A percentile compares a stretch with the other conserved stretches of the same genome.
Conservation (phyloP, 768 basidiomycete species). For the Boletellus ananas region DNA sequence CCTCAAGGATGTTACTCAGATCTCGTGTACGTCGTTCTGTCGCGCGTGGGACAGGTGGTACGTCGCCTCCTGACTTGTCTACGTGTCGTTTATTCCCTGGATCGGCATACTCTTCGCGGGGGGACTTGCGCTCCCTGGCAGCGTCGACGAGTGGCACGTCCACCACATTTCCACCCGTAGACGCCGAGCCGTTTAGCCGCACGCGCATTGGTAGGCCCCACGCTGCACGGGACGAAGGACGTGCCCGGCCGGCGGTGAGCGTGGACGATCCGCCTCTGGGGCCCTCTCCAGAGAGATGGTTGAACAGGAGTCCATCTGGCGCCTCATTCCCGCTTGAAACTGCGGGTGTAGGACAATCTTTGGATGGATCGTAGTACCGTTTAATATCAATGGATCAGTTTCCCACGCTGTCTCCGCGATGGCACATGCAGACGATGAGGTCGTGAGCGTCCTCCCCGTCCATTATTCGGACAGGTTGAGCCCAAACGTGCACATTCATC, state of each 20-base stretch:
- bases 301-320: constrained; percentile 2
- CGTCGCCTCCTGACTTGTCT: constrained; percentile 2
- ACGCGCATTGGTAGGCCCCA: background rate
- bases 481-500: constrained; percentile 71
- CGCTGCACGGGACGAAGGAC: background rate
- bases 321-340: constrained; percentile 2
- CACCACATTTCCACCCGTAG: constrained; percentile 8
- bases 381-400: background rate
- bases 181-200: constrained; percentile 8
- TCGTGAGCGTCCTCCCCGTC: constrained; percentile 67
- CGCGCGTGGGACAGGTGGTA: background rate
- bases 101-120: constrained; percentile 5
- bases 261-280: constrained; percentile 5
- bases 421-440: constrained; percentile 46
- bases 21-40: constrained; percentile 1
- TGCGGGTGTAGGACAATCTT: constrained; percentile 2
- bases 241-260: constrained; percentile 1
- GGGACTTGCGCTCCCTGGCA: constrained; percentile 9
- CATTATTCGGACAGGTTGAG: constrained; percentile 60
- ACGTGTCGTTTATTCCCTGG: constrained; percentile 7
- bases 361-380: background rate
- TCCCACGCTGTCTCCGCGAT: constrained; percentile 18
- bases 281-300: constrained; percentile 4
- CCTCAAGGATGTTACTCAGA: constrained; percentile 1
- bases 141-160: constrained; percentile 15